A percentile compares a stretch with the other conserved stretches of the same genome.
Conservation (phyloP, 306 rosid genomes). For the Lotus japonicus region DNA sequence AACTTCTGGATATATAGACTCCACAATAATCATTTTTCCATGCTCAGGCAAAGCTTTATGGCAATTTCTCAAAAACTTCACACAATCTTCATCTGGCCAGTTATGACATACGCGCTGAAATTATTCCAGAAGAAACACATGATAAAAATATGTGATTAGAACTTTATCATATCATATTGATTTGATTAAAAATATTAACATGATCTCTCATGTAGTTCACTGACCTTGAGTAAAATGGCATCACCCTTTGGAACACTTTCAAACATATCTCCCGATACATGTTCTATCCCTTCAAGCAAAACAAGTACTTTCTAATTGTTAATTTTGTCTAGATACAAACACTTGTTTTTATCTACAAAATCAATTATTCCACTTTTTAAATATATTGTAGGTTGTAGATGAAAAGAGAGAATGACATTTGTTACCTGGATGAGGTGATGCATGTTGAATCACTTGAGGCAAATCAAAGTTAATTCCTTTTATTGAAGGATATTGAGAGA, state of each 20-base stretch:
- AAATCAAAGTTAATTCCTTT: too few species aligned
- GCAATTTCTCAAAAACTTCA: background rate
- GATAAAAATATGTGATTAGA: background rate
- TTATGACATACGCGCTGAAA: background rate
- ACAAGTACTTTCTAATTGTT: background rate
- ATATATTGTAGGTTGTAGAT: background rate
- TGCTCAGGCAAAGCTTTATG: background rate
- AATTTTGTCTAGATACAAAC: background rate
- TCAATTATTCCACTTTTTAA: too few species aligned
- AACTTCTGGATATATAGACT: background rate
- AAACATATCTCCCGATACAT: conserved; percentile 2
- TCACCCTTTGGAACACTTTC: too few species aligned
- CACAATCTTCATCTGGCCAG: conserved; percentile 5
- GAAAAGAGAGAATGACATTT: background rate
- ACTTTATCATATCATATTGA: background rate
- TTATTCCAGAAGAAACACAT: background rate
- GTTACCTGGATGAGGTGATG: background rate
- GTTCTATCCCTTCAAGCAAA: background rate
- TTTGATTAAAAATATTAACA: background rate
- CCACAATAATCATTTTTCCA: conserved; percentile 7
- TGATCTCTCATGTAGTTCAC: background rate
- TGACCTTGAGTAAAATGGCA: background rate
- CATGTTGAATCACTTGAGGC: too few species aligned
- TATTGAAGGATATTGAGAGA: too few species aligned
- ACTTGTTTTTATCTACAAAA: too few species aligned